Evolutionary conservation across 495 filamentous ascomycete genomes (phyloP).

Genomic region (Apodospora peruviana): DNA sequence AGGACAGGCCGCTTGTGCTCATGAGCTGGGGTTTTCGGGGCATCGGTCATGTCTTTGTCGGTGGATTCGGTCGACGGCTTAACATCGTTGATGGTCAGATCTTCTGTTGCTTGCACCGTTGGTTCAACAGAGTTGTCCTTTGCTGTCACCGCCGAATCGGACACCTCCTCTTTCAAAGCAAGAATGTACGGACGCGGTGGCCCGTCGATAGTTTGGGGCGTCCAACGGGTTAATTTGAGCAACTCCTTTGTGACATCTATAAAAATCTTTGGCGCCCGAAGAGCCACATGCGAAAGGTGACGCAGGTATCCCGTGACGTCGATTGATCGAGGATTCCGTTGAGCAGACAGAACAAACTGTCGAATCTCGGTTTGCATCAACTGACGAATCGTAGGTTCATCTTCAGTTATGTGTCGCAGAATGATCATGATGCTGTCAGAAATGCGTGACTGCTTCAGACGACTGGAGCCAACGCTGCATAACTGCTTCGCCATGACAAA

Average conservation of each 20-base stretch:
- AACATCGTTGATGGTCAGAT: constrained; percentile 44
- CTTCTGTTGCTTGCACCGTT: constrained; percentile 51
- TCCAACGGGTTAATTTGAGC: constrained; percentile 64
- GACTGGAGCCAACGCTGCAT: constrained; percentile 65
- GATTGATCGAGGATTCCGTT: constrained; percentile 53
- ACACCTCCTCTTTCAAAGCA: constrained; percentile 24
- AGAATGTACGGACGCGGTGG: constrained; percentile 36
- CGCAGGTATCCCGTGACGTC: constrained; percentile 71
- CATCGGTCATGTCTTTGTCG: constrained; percentile 52
- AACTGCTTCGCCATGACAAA: constrained; percentile 95
- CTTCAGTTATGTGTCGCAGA: constrained; percentile 88
- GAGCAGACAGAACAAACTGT: constrained; percentile 53
- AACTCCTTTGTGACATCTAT: constrained; percentile 87
- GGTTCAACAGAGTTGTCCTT: constrained; percentile 37
- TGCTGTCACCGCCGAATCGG: constrained; percentile 23
- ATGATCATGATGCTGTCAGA: constrained; percentile 68
- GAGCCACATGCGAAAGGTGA: constrained; percentile 71
- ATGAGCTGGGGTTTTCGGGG: constrained; percentile 47
- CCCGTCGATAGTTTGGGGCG: constrained; percentile 36
- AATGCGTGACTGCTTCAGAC: constrained; percentile 61
- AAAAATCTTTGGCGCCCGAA: constrained; percentile 82
- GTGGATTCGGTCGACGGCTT: constrained; percentile 47
- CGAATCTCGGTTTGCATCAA: constrained; percentile 91
- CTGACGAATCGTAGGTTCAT: constrained; percentile 82
- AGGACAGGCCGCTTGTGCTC: constrained; percentile 81